These are phyloP conservation scores for Ulota crispa DNA, from an alignment of 225 moss, liverwort and hornwort genomes.

Conservation along the genomic window DNA sequence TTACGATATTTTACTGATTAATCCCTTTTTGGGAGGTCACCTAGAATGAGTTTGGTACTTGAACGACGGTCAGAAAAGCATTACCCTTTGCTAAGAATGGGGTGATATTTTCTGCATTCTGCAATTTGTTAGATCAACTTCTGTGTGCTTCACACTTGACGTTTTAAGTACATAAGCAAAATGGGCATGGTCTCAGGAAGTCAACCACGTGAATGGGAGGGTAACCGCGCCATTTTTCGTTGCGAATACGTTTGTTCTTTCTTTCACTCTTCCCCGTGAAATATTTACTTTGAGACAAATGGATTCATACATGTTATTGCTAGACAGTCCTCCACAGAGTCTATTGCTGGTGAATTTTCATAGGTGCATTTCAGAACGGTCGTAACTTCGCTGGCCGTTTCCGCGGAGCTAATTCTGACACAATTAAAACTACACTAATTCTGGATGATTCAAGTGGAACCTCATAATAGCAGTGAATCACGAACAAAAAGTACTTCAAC, in stretches of 20 bases:
- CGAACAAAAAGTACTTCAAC: neutral
- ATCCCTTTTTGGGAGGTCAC: neutral
- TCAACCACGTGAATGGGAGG: neutral
- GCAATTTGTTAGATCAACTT: neutral
- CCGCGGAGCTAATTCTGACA: slow-evolving; percentile 10
- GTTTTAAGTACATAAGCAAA: neutral
- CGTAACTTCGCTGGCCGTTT: neutral
- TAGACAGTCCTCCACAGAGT: no score
- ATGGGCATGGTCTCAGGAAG: neutral
- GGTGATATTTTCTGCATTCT: neutral
- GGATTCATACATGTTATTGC: neutral
- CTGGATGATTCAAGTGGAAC: neutral
- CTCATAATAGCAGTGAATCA: neutral
- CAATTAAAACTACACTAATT: slow-evolving; percentile 1
- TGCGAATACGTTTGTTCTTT: neutral
- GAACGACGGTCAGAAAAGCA: neutral
- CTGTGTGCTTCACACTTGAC: neutral
- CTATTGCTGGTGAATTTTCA: neutral
- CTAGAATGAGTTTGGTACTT: neutral
- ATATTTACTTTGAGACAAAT: neutral
- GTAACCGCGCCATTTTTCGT: neutral
- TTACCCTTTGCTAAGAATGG: neutral
- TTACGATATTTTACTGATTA: neutral
- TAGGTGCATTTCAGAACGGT: neutral
- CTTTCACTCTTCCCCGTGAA: no score